Evolutionary conservation across 2,329 filamentous ascomycete genomes (phyloP).

Genomic region (Uncinocarpus reesii): DNA sequence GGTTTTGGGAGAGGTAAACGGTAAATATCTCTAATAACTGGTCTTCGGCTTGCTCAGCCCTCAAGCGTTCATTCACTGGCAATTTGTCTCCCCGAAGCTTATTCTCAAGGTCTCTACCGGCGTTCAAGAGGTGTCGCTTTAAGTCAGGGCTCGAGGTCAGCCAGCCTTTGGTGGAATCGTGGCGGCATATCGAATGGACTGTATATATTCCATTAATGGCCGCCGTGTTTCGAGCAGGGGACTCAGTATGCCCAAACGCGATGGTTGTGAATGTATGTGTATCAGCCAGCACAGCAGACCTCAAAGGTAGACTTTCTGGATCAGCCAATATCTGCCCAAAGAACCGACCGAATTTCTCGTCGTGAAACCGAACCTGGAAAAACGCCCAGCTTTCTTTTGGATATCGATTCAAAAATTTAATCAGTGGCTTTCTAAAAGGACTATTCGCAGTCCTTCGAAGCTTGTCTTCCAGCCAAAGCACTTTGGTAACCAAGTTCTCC

Average conservation of each 20-base stretch:
- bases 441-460: conserved; percentile 80
- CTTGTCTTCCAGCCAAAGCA: conserved; percentile 77
- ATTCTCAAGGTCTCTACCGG: conserved; percentile 68
- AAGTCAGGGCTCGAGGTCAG: conserved; percentile 46
- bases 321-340: conserved; percentile 77
- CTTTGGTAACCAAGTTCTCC: conserved; percentile 75
- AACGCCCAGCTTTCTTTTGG: conserved; percentile 76
- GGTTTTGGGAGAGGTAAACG: conserved; percentile 63
- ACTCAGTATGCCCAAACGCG: conserved; percentile 52
- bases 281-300: conserved; percentile 63
- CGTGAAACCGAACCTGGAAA: conserved; percentile 67
- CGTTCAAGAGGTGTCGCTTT: conserved; percentile 50
- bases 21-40: conserved; percentile 79
- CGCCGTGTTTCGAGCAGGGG: conserved; percentile 61
- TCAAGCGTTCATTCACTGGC: conserved; percentile 62
- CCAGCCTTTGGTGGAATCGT: conserved; percentile 57
- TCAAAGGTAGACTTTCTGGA: conserved; percentile 60
- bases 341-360: conserved; percentile 80
- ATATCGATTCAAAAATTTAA: conserved; percentile 89
- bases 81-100: conserved; percentile 62
- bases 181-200: conserved; percentile 65
- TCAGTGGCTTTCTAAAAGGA: conserved; percentile 80
- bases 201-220: conserved; percentile 82
- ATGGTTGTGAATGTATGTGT: conserved; percentile 60
- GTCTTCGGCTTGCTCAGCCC: conserved; percentile 79